A percentile compares a stretch with the other conserved stretches of the same genome.
Conservation (phyloP, 306 rosid genomes). For the Sphenostylis stenocarpa region DNA sequence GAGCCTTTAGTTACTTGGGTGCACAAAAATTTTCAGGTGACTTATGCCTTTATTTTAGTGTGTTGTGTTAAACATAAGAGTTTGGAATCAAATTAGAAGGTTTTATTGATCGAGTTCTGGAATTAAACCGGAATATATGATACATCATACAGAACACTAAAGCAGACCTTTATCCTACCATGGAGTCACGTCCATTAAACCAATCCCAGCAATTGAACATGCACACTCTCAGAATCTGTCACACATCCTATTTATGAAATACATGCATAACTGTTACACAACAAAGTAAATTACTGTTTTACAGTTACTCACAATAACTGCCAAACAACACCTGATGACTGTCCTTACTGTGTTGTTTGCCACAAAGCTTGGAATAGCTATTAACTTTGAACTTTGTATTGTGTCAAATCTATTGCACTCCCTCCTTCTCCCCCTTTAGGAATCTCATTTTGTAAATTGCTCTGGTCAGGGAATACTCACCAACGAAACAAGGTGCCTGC, state of each 20-base stretch:
- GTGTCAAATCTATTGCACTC: neutral
- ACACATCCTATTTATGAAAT: neutral
- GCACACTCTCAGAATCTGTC: neutral
- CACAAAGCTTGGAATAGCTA: neutral
- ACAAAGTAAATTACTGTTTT: neutral
- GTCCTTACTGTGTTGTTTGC: neutral
- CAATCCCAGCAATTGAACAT: neutral
- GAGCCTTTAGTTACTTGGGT: constrained; percentile 94
- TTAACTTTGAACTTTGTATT: neutral
- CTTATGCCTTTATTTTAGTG: neutral
- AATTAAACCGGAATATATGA: neutral
- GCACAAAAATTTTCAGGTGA: constrained; percentile 93
- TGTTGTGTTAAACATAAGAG: neutral
- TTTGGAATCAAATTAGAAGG: neutral
- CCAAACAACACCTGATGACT: neutral
- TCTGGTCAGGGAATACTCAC: constrained; percentile 82
- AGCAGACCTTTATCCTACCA: neutral
- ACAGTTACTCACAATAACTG: neutral
- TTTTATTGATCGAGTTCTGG: neutral
- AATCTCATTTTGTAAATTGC: constrained; percentile 38
- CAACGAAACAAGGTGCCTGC: constrained; percentile 89
- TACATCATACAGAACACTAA: neutral
- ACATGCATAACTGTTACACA: neutral
- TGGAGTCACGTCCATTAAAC: neutral
- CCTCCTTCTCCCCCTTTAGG: neutral